Evolutionary conservation across 306 rosid species (phyloP), one percentile per base, ranked within the genome.

Genomic region (Gastrolobium villosum): DNA sequence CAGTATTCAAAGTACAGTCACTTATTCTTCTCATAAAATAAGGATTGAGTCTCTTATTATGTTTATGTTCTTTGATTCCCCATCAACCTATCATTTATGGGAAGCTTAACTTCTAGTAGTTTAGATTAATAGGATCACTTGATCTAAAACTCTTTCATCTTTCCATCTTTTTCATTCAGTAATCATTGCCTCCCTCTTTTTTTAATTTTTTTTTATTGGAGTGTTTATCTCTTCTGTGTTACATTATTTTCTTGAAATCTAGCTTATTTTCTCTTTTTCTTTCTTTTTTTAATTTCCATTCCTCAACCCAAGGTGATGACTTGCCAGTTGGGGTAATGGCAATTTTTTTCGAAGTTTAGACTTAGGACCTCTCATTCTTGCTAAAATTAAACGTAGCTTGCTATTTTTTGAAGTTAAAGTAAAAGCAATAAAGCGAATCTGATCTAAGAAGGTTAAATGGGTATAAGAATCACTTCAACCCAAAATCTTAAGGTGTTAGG

Each of bases 71-170:
- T 69, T 72, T 43, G 81, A 46, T 84, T 82, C 79, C 79, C 65
- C 75, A 48, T 55, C 78, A 65, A 64, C 82, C 54, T 54, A 55
- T 83, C 81, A 57, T 72, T 71, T 64, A 35, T 10, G 78, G 79
- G 36, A 74, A 79, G 40, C 80, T 74, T 73, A 50, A 62, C 48
- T 32, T 36, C 41, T 34, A 10, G 3, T 75, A 26, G 31, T 43
- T 66, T 37, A 65, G 49, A 44, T 40, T 54, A 79, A 53, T 79
- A 55, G 75, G 48, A 72, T 56, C 74, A 62, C 77, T 70, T 55
- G 80, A 86, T 88, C 86, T 79, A 85, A 86, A 77, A 81, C 87
- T 71, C 53, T 75, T 67, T 67, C 74, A 79, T 82, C 79, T 70
- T 76, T 78, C 72, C 52, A 35, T 78, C 48, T 43, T 80, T 86